Evolutionary conservation across 768 basidiomycete species (phyloP), one percentile per base, ranked within the genome.

Genomic region (Pleurotus ostreatus): DNA sequence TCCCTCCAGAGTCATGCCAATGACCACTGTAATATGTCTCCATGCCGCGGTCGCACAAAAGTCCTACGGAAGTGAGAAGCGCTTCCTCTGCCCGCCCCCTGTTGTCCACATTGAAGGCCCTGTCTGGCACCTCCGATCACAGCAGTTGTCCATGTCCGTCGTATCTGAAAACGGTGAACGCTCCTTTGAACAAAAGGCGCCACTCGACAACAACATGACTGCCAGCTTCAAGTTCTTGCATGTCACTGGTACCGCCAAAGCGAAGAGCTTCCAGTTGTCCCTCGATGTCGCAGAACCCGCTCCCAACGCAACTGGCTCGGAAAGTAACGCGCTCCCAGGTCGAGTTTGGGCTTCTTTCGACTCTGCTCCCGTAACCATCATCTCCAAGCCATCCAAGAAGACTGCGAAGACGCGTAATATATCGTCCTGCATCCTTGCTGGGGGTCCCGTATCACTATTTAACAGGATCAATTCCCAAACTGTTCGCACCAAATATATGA

Each of bases 401-500:
- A 96, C 93, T 8, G 92, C 92, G 57, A 96, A 95, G 76, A 94
- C 94, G 63, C 88, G 94, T 74, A 88, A 91, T 75, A 89, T 89
- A 66, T 88, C 86, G 44, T 92, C 87, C 18, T 95, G 93, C 74
- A 93, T 97, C 69, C 80, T 93, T 55, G 88, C 88, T 25, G 89
- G 90, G 47, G 89, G 92, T 18, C 89, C 92, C 37, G 91, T 98
- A 49, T 92, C 92, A 53, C 81, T 98, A 46, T 96, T 94, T 80
- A 94, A 94, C 70, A 88, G 94, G 65, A 93, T 98, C 79, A 94
- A 96, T 72, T 92, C 91, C 12, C 94, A 98, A 73, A 94, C 94
- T 39, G 94, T 96, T 58, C 88, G 94, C 66, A 97, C 94, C 56
- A 96, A 96, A 76, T 98, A 95, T 71, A 94, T 98, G 91, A 92